Evolutionary conservation across 768 basidiomycete genomes (phyloP).

Genomic region (Inosperma sp.): DNA sequence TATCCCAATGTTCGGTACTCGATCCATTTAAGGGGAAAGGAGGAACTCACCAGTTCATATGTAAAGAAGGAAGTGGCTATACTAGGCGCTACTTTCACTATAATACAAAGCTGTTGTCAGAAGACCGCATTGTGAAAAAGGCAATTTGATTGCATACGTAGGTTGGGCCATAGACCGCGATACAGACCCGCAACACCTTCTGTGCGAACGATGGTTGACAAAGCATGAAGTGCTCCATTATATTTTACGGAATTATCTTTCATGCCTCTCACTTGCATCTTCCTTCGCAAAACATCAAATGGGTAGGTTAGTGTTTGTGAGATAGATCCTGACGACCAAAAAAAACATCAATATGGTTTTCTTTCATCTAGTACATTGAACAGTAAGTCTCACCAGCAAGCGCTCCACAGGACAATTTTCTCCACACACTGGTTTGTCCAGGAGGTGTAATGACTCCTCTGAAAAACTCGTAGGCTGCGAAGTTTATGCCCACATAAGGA

Average conservation of each 20-base stretch:
- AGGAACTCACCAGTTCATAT: conserved; percentile 54
- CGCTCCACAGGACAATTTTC: conserved; percentile 83
- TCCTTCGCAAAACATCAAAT: conserved; percentile 88
- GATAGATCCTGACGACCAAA: conserved; percentile 58
- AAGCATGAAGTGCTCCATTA: conserved; percentile 75
- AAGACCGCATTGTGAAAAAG: not conserved
- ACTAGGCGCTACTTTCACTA: conserved; percentile 89
- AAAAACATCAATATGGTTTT: not conserved
- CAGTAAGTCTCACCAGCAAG: conserved; percentile 65
- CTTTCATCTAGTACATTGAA: conserved; percentile 1
- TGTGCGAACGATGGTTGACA: conserved; percentile 57
- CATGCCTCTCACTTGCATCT: conserved; percentile 94
- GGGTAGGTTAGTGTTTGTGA: conserved; percentile 95
- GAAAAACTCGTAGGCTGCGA: conserved; percentile 87
- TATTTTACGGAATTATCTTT: conserved; percentile 60
- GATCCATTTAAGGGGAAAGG: not conserved
- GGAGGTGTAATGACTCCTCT: conserved; percentile 77
- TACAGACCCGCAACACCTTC: conserved; percentile 81
- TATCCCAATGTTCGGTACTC: not conserved
- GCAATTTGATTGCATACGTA: conserved; percentile 50
- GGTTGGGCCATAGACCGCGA: conserved; percentile 83
- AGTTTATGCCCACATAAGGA: conserved; percentile 88
- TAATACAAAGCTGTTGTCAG: not conserved
- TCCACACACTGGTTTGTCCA: conserved; percentile 58
- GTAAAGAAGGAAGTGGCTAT: conserved; percentile 85